Conservation (phyloP, 75 land plant genomes). For the Adiantum capillusveneris region DNA sequence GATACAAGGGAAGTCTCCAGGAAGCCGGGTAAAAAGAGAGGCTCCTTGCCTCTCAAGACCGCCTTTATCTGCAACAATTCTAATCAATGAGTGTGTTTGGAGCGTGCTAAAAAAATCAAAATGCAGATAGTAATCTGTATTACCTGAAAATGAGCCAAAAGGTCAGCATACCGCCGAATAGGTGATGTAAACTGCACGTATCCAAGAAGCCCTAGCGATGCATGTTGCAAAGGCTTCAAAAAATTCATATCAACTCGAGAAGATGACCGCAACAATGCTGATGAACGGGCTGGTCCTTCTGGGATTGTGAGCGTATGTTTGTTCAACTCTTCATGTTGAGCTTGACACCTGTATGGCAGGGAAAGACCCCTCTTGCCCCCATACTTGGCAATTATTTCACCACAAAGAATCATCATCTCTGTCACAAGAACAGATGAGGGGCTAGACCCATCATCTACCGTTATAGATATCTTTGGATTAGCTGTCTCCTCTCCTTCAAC, state of each 20-base stretch:
- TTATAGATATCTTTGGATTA: constrained; percentile 67
- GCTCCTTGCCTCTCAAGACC: constrained; percentile 64
- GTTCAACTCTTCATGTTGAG: constrained; percentile 42
- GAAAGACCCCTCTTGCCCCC: constrained; percentile 60
- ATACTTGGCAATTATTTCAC: constrained; percentile 77
- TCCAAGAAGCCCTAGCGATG: constrained; percentile 70
- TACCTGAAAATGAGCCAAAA: constrained; percentile 96
- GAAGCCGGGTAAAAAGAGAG: constrained; percentile 62
- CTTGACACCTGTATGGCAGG: constrained; percentile 91
- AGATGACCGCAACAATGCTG: constrained; percentile 54
- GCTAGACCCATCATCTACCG: constrained; percentile 54
- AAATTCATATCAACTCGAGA: constrained; percentile 82
- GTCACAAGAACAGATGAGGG: constrained; percentile 86
- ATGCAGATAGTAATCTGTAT: background rate
- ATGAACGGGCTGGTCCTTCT: constrained; percentile 72
- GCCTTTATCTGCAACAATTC: constrained; percentile 69
- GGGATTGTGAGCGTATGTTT: constrained; percentile 62
- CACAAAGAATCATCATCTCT: constrained; percentile 99
- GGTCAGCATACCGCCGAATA: constrained; percentile 83
- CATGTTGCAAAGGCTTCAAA: constrained; percentile 74
- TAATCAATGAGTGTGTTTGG: too few relatives aligned
- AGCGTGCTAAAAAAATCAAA: background rate
- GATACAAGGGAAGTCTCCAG: constrained; percentile 64
- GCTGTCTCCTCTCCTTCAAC: constrained; percentile 65
- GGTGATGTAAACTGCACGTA: constrained; percentile 99